Evolutionary conservation across 768 basidiomycete genomes (phyloP), one percentile per base, ranked within the genome.

Genomic region (Lentinula sp.): DNA sequence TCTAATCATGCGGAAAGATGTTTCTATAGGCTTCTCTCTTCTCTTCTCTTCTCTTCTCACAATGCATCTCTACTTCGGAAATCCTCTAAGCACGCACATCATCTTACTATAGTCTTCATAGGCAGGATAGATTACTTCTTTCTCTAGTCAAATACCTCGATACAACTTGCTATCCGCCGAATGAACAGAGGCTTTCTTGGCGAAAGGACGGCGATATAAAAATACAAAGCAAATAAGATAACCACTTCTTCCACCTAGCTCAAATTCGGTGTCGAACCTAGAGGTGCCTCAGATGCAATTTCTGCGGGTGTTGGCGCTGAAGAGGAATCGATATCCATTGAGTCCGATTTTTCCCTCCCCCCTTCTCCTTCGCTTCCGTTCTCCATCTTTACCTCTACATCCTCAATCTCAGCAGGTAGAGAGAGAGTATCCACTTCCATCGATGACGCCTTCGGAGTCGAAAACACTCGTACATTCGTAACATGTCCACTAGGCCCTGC

Each of bases 401-500:
- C 55, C 55, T 7, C 39, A 15, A 8, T 39, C 13, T 56, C 39
- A 18, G 28, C 39, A 43, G 23, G 39, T 28, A 51, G 8, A 48
- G 54, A 55, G 28, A 61, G 43, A 43, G 28, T 59, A 10, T 50
- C 57, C 23, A 48, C 41, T n/a, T 59, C 48, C 46, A 59, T 59
- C 45, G 43, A 50, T 20, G 48, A 49, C 18, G 32, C 43, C n/a
- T 16, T 68, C 58, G 45, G 45, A 10, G 66, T 68, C 6, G 77
- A 77, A 37, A 81, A 64, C 48, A 82, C 75, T 35, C 80, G 75
- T 13, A 77, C 79, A 36, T 74, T 77, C n/a, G 82, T 85, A 12
- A 78, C 81, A 65, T 88, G 81, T 2, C 81, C 87, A 71, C 90
- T 91, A 4, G 90, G 90, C 4, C 90, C 90, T 32, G 87, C 88